These are phyloP conservation scores for Colletotrichum lentis DNA, from an alignment of 2,329 filamentous ascomycete species.

Conservation along the genomic window DNA sequence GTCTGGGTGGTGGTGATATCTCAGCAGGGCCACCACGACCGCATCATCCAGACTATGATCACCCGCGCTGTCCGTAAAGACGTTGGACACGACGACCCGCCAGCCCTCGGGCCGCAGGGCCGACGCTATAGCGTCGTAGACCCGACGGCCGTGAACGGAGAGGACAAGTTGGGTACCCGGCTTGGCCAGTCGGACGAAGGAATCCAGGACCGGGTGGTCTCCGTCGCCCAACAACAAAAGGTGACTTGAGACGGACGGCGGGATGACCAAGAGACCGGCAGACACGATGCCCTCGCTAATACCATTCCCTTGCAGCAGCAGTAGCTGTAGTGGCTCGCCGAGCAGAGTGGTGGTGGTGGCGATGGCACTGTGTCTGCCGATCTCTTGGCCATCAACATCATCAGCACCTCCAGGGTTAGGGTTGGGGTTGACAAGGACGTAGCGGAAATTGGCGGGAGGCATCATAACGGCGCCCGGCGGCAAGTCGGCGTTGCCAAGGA, in stretches of 20 bases:
- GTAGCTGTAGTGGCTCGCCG: not conserved
- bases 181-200: not conserved
- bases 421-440: too few relatives aligned
- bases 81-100: not conserved
- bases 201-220: not conserved
- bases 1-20: not conserved
- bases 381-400: too few relatives aligned
- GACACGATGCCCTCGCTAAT: not conserved
- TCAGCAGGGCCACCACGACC: not conserved
- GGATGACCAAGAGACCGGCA: not conserved
- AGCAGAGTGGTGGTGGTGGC: too few relatives aligned
- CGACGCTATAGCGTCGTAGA: not conserved
- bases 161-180: not conserved
- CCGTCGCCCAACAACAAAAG: not conserved
- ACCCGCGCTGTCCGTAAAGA: not conserved
- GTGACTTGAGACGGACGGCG: not conserved
- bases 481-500: not conserved
- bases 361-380: too few relatives aligned
- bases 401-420: too few relatives aligned
- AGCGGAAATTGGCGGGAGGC: too few relatives aligned
- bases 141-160: not conserved
- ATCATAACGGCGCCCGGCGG: too few relatives aligned
- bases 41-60: not conserved
- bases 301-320: too few relatives aligned
- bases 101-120: slow-evolving; percentile 5